Conservation (phyloP, 2,329 filamentous ascomycete species). For the Aspergillus clavatus region DNA sequence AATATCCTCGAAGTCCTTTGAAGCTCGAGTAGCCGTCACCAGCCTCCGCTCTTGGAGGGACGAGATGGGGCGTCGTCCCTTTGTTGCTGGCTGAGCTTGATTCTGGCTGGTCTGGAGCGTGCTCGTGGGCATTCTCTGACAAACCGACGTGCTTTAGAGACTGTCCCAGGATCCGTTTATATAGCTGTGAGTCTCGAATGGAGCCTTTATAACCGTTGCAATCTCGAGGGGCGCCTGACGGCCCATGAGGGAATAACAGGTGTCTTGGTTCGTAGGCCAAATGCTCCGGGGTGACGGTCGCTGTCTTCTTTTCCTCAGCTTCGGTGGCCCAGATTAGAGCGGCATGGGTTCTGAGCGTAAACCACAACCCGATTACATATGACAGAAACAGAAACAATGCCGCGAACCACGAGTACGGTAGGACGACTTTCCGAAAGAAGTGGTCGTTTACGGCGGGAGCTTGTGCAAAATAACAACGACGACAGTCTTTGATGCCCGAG, state of each 20-base stretch:
- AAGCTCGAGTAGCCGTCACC: conserved; percentile 34
- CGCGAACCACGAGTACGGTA: conserved; percentile 88
- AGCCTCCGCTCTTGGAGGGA: conserved; percentile 62
- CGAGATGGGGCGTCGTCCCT: conserved; percentile 59
- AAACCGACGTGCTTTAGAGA: conserved; percentile 80
- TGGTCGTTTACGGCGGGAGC: conserved; percentile 74
- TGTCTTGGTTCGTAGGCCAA: conserved; percentile 33
- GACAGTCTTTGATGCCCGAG: conserved; percentile 61
- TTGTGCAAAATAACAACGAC: conserved; percentile 91
- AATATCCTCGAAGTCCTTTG: conserved; percentile 58
- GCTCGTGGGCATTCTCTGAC: conserved; percentile 47
- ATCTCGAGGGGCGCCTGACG: conserved; percentile 28
- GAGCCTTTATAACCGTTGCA: conserved; percentile 56
- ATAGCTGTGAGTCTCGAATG: conserved; percentile 81
- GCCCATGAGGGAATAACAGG: conserved; percentile 25
- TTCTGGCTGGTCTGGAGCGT: conserved; percentile 25
- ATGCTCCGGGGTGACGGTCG: conserved; percentile 25
- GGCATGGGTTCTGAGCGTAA: conserved; percentile 91
- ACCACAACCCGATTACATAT: conserved; percentile 90
- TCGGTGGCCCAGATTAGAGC: conserved; percentile 96
- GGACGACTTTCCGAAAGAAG: conserved; percentile 86
- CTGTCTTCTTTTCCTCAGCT: conserved; percentile 66
- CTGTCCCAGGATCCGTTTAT: conserved; percentile 89
- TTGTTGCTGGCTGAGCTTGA: conserved; percentile 17
- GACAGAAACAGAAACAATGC: conserved; percentile 82